phyloP scores from a whole-genome alignment of 257 asterid species.

The Solanum sparsipilum region DNA sequence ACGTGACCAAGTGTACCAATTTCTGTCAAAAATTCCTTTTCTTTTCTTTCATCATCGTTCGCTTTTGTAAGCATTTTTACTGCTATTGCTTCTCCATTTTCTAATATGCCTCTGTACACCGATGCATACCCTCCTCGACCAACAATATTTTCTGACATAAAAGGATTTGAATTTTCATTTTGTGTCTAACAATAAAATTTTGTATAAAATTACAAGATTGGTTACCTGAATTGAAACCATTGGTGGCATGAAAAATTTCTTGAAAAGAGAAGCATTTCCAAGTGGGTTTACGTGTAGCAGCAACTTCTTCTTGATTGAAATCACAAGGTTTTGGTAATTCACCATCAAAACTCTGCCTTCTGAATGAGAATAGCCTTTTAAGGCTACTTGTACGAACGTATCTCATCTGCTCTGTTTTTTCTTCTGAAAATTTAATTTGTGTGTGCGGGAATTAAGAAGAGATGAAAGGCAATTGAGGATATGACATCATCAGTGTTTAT shows the following conservation, averaged over 20 bases:
- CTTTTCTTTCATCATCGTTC: slow-evolving; percentile 74
- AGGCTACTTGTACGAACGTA: slow-evolving; percentile 53
- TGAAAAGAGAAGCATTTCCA: slow-evolving; percentile 85
- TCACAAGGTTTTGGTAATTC: slow-evolving; percentile 12
- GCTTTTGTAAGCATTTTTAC: slow-evolving; percentile 63
- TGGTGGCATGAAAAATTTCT: slow-evolving; percentile 68
- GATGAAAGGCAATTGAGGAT: background rate
- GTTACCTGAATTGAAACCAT: slow-evolving; percentile 59
- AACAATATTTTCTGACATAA: slow-evolving; percentile 53
- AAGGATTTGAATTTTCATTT: background rate
- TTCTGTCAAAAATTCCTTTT: slow-evolving; percentile 74
- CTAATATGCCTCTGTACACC: slow-evolving; percentile 77
- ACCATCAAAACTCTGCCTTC: slow-evolving; percentile 37
- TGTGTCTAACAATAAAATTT: background rate
- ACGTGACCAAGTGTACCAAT: slow-evolving; percentile 91
- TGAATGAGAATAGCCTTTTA: slow-evolving; percentile 46
- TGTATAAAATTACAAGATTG: background rate
- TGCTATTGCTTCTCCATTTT: slow-evolving; percentile 76
- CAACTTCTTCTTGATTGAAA: background rate
- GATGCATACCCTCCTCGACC: slow-evolving; percentile 98
- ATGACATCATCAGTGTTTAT: background rate
- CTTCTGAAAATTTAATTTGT: background rate
- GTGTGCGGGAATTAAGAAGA: background rate
- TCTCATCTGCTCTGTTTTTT: slow-evolving; percentile 21
- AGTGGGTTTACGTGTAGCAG: slow-evolving; percentile 36